These are phyloP conservation scores for Suillus lakei DNA, from an alignment of 768 basidiomycete genomes.

Conservation along the genomic window DNA sequence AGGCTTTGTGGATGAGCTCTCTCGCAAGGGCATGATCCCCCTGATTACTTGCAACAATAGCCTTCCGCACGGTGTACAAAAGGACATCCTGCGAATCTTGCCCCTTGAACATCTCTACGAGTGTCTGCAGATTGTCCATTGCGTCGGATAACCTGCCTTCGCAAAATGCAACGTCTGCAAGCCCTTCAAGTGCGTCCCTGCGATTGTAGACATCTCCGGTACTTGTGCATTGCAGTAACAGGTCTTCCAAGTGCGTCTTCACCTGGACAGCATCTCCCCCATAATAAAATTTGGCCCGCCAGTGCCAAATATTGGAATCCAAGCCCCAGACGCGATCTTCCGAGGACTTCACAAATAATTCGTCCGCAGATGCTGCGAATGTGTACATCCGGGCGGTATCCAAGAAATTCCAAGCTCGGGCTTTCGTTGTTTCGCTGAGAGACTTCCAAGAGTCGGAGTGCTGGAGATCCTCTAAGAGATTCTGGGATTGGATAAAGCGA, in stretches of 20 bases:
- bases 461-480: not conserved
- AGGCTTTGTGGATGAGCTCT: not conserved
- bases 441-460: not conserved
- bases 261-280: not conserved
- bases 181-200: not conserved
- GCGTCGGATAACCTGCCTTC: not conserved
- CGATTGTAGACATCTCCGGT: too few species aligned
- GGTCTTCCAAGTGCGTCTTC: not conserved
- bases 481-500: not conserved
- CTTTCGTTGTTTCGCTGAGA: not conserved
- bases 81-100: rapidly evolving
- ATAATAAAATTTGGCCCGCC: not conserved
- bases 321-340: not conserved
- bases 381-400: not conserved
- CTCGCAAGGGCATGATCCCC: not conserved
- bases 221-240: too few species aligned
- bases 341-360: not conserved
- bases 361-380: not conserved
- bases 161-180: not conserved
- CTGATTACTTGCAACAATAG: not conserved
- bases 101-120: not conserved
- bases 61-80: not conserved
- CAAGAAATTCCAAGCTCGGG: not conserved
- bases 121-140: not conserved
- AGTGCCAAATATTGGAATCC: not conserved